phyloP scores from a whole-genome alignment of 768 basidiomycete genomes.

The Hortiboletus campestris region DNA sequence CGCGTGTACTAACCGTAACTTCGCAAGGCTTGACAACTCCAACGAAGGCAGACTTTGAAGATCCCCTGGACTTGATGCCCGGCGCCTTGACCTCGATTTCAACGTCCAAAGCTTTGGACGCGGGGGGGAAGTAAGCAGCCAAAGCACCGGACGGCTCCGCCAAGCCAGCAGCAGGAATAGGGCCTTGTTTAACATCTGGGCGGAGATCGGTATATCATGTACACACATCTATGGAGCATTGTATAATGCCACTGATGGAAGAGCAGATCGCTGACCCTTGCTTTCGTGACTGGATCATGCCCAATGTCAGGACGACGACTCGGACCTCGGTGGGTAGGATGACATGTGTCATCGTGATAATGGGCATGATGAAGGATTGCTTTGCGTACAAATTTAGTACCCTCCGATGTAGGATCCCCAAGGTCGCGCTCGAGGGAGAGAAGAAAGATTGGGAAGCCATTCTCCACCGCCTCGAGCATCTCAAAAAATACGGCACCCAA shows the following conservation, averaged over 20 bases:
- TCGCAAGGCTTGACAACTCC: slow-evolving; percentile 23
- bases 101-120: slow-evolving; percentile 15
- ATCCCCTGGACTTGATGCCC: slow-evolving; percentile 4
- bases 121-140: slow-evolving; percentile 21
- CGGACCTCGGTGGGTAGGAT: slow-evolving; percentile 35
- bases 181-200: slow-evolving; percentile 13
- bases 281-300: slow-evolving; percentile 41
- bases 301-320: slow-evolving; percentile 47
- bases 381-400: slow-evolving; percentile 36
- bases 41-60: slow-evolving; percentile 15
- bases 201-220: slow-evolving; percentile 23
- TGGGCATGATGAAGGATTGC: slow-evolving; percentile 43
- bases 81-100: slow-evolving; percentile 19
- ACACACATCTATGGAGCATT: slow-evolving; percentile 32
- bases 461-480: slow-evolving; percentile 36
- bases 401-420: slow-evolving; percentile 41
- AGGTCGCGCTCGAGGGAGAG: slow-evolving; percentile 43
- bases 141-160: slow-evolving; percentile 9
- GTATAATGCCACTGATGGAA: slow-evolving; percentile 23
- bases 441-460: slow-evolving; percentile 40
- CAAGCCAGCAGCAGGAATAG: slow-evolving; percentile 15
- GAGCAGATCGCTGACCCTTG: slow-evolving; percentile 21
- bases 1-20: neutral
- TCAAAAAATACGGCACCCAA: slow-evolving; percentile 37
- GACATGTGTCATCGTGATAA: slow-evolving; percentile 40